phyloP scores from a whole-genome alignment of 1,284 basidiomycete species.

The Grifola frondosa region DNA sequence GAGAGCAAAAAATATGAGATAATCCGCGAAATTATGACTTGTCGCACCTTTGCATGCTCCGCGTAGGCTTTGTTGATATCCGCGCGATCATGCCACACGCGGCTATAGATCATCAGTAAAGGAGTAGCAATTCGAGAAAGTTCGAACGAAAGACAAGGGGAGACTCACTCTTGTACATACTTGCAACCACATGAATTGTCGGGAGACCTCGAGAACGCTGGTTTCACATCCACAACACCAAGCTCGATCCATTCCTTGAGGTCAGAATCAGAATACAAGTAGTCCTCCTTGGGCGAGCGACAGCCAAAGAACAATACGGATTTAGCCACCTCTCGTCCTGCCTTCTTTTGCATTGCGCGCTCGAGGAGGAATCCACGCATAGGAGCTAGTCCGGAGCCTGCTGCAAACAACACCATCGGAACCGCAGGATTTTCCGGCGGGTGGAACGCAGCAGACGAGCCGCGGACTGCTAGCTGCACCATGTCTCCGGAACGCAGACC shows the following conservation, averaged over 20 bases:
- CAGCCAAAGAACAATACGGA: slow-evolving; percentile 53
- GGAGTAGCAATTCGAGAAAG: background rate
- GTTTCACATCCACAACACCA: slow-evolving; percentile 49
- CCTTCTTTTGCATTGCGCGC: slow-evolving; percentile 46
- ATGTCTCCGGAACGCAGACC: slow-evolving; percentile 41
- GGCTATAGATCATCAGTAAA: slow-evolving; percentile 29
- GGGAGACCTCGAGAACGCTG: slow-evolving; percentile 44
- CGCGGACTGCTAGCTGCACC: slow-evolving; percentile 46
- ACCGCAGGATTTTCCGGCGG: slow-evolving; percentile 42
- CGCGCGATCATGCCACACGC: slow-evolving; percentile 44
- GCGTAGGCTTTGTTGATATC: slow-evolving; percentile 36
- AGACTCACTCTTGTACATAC: slow-evolving; percentile 51
- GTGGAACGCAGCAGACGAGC: slow-evolving; percentile 45
- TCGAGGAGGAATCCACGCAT: slow-evolving; percentile 58
- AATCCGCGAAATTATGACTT: background rate
- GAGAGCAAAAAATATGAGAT: slow-evolving; percentile 1
- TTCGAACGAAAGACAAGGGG: background rate
- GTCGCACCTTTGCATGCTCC: slow-evolving; percentile 47
- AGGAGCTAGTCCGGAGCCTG: slow-evolving; percentile 51
- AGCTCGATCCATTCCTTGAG: slow-evolving; percentile 43
- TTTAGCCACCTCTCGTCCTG: slow-evolving; percentile 44
- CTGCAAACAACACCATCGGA: slow-evolving; percentile 50
- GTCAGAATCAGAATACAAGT: slow-evolving; percentile 43
- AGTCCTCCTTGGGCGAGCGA: slow-evolving; percentile 43
- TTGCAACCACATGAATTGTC: slow-evolving; percentile 43